A percentile compares a stretch with the other conserved stretches of the same genome.
Evolutionary conservation across 495 filamentous ascomycete genomes (phyloP).

Genomic region (Tuber umbilicatum): DNA sequence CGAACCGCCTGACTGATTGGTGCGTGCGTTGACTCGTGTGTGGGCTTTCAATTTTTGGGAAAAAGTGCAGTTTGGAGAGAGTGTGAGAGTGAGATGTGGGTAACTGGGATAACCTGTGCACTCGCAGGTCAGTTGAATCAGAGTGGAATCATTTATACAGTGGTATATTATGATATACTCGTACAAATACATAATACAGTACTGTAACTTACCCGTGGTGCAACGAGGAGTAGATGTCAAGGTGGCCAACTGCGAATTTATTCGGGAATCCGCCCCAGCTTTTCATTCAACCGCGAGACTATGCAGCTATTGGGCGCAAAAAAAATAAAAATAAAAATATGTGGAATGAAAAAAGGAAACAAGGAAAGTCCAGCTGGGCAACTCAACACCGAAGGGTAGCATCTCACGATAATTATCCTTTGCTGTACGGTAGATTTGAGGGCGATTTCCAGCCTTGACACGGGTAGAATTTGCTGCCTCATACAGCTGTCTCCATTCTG

Average conservation of each 20-base stretch:
- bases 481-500: neutral
- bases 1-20: neutral
- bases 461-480: neutral
- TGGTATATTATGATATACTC: too few relatives aligned
- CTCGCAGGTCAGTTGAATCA: neutral
- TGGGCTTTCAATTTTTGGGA: neutral
- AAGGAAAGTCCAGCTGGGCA: neutral
- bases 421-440: neutral
- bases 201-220: neutral
- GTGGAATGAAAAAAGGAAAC: neutral
- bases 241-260: neutral
- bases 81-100: neutral
- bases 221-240: neutral
- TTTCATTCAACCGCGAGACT: neutral
- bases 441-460: neutral
- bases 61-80: neutral
- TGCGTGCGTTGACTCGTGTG: neutral
- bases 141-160: neutral
- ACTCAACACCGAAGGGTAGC: neutral
- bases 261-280: neutral
- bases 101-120: neutral
- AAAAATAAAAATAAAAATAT: neutral
- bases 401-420: constrained; percentile 1
- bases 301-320: neutral
- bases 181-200: too few relatives aligned